Percentiles rank a stretch among this genome's conserved stretches.
Conservation (phyloP, 805 yeast species). For the Kodamaea sagamina region DNA sequence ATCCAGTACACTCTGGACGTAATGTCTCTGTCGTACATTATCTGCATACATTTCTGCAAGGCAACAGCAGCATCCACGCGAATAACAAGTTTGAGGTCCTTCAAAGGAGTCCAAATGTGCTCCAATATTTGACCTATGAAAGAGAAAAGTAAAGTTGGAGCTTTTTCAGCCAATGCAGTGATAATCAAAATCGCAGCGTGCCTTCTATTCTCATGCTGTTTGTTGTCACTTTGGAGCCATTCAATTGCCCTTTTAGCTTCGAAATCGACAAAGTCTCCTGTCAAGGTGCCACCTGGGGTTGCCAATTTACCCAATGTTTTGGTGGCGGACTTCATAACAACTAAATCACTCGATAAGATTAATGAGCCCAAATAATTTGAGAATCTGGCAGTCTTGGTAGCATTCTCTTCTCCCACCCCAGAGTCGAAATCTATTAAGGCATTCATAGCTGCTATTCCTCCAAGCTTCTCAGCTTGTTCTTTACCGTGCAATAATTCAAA, state of each 20-base stretch:
- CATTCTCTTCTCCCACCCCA: constrained; percentile 72
- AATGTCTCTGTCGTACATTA: constrained; percentile 76
- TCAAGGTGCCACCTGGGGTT: constrained; percentile 82
- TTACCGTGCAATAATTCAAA: constrained; percentile 80
- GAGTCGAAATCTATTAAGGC: constrained; percentile 82
- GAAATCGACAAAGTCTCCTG: constrained; percentile 90
- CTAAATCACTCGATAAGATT: constrained; percentile 78
- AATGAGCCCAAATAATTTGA: constrained; percentile 85
- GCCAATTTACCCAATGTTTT: constrained; percentile 86
- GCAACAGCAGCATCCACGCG: constrained; percentile 85
- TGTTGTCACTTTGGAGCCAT: constrained; percentile 80
- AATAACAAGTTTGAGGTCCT: constrained; percentile 74
- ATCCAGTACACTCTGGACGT: constrained; percentile 76
- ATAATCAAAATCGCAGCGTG: constrained; percentile 89
- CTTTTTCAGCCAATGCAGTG: constrained; percentile 78
- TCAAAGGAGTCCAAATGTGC: constrained; percentile 82
- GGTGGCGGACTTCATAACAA: constrained; percentile 85
- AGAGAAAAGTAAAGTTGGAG: constrained; percentile 79
- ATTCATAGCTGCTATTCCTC: constrained; percentile 90
- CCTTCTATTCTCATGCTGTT: constrained; percentile 73
- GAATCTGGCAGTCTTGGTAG: constrained; percentile 84
- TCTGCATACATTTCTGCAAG: constrained; percentile 72
- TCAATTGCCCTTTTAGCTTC: constrained; percentile 89
- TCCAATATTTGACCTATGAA: constrained; percentile 78
- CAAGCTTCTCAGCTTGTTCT: constrained; percentile 71